Base-by-base conservation (phyloP, 768 basidiomycete genomes). In the Roridomyces roridus region DNA sequence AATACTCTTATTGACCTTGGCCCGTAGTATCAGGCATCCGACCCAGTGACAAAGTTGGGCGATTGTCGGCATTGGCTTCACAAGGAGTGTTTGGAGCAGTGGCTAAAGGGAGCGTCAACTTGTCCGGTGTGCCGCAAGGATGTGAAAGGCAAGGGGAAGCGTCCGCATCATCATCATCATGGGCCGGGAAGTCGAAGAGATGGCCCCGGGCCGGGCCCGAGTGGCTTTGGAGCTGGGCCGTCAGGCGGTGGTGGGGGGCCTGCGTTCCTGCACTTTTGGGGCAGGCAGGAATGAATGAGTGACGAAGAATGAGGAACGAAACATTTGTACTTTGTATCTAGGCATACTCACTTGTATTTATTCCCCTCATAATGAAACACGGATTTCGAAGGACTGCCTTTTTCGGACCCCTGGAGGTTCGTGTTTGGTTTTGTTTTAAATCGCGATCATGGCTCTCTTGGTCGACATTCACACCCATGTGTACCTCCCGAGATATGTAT, bases 381-480 rank as follows among this genome's bases (percentile, higher is more conserved):
- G 9, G 8, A 17, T 21, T 40, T 40, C 39, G n/a, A n/a, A n/a
- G n/a, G n/a, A n/a, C n/a, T n/a, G n/a, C n/a, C n/a, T n/a, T 40
- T 40, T 40, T 40, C 17, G 7, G 20, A 6, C 39, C 9, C 8
- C 17, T 49, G 44, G 51, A 44, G 36, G 37, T 34, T 31, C 6
- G 7, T 14, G 7, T 31, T 31, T 31, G 29, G 29, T 31, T 14
- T 31, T 31, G 29, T 31, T 31, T 6, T 31, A 6, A 31, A 52
- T 61, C 39, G 48, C 60, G 31, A 8, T 47, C n/a, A 44, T 48
- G 44, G 44, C 47, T 54, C 29, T 57, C 4, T 68, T 91, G 40
- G 84, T 95, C 41, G 93, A 95, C 74, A 77, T 95, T 28, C 93
- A 95, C 77, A 91, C 91, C 5, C 93, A 95, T 61, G 83, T 94